A percentile compares a stretch with the other conserved stretches of the same genome.
Evolutionary conservation across 2,329 filamentous ascomycete species (phyloP).

Genomic region (Colletotrichum magnum): DNA sequence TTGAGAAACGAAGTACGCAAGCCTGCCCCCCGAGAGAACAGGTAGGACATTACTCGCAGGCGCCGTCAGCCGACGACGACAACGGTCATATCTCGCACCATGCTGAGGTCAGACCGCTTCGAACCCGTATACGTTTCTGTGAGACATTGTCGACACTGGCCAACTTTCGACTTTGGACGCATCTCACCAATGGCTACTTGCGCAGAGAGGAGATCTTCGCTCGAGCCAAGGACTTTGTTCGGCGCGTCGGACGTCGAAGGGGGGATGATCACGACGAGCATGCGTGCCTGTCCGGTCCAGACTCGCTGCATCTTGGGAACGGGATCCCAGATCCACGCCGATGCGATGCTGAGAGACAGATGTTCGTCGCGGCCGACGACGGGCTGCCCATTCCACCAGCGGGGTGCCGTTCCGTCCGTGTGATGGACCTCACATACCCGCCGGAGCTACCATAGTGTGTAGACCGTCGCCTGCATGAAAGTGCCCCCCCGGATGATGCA

Average conservation of each 20-base stretch:
- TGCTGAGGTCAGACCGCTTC: constrained; percentile 39
- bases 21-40: neutral
- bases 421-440: constrained; percentile 43
- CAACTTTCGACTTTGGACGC: neutral
- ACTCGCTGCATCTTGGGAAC: constrained; percentile 15
- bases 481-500: constrained; percentile 34
- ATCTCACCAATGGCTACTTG: constrained; percentile 15
- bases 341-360: constrained; percentile 22
- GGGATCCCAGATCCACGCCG: constrained; percentile 29
- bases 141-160: constrained; percentile 30
- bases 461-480: constrained; percentile 36
- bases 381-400: constrained; percentile 19
- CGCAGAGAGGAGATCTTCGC: constrained; percentile 3
- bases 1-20: neutral
- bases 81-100: constrained; percentile 1
- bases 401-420: constrained; percentile 22
- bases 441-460: constrained; percentile 33
- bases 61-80: constrained; percentile 22
- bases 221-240: neutral
- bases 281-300: constrained; percentile 11
- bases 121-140: constrained; percentile 19
- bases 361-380: neutral
- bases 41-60: constrained; percentile 7
- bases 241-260: neutral
- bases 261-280: constrained; percentile 15